Evolutionary conservation across 768 basidiomycete species (phyloP).

Genomic region (Leccinum subgranulosum): DNA sequence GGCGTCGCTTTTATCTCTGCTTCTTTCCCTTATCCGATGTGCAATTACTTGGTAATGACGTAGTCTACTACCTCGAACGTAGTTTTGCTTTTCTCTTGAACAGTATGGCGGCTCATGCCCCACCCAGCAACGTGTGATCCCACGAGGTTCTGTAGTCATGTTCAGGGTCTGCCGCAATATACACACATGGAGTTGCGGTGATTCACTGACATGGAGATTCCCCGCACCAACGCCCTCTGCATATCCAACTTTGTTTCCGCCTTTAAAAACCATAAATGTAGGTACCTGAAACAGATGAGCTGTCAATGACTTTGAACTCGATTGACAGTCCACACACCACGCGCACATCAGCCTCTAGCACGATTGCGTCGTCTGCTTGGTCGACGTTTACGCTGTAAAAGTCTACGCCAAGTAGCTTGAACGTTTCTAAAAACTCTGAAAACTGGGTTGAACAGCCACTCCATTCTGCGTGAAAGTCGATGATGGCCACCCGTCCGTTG

Average conservation of each 20-base stretch:
- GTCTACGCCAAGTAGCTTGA: conserved; percentile 36
- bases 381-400: conserved; percentile 81
- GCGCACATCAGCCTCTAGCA: conserved; percentile 56
- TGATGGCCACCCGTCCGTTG: conserved; percentile 22
- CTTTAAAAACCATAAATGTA: conserved; percentile 30
- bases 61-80: too few species aligned
- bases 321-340: conserved; percentile 42
- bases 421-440: conserved; percentile 19
- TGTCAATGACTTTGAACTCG: background rate
- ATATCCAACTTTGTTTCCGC: conserved; percentile 25
- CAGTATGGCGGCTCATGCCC: background rate
- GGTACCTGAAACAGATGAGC: conserved; percentile 14
- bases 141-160: conserved; percentile 19
- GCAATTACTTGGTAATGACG: too few species aligned
- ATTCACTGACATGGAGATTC: conserved; percentile 25
- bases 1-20: background rate
- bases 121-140: conserved; percentile 14
- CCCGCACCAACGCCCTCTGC: conserved; percentile 25
- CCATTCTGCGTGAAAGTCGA: conserved; percentile 22
- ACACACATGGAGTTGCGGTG: background rate
- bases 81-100: too few species aligned
- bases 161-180: background rate
- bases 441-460: conserved; percentile 3
- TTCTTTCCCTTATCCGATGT: too few species aligned
- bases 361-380: conserved; percentile 42